Percentiles rank a stretch among this genome's conserved stretches.
Conservation (phyloP, 805 yeast genomes). For the Cyberlindnera euphorbiiphila region DNA sequence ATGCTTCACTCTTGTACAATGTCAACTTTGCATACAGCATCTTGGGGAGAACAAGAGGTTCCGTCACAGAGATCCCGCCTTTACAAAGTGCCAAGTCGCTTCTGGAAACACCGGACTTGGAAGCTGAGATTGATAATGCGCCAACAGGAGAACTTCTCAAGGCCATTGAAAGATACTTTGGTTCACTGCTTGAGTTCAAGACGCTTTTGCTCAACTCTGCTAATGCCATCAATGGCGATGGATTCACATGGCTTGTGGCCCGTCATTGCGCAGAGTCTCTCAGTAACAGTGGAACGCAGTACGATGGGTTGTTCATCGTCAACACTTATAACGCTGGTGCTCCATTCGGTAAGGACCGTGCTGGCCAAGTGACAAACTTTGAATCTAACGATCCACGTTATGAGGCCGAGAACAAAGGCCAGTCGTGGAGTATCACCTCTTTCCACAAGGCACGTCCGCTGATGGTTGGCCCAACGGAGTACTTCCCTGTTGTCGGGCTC, state of each 20-base stretch:
- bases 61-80: slow-evolving; percentile 9
- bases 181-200: slow-evolving; percentile 72
- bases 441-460: slow-evolving; percentile 35
- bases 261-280: slow-evolving; percentile 29
- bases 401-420: slow-evolving; percentile 5
- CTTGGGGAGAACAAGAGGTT: slow-evolving; percentile 29
- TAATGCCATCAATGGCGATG: slow-evolving; percentile 76
- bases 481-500: slow-evolving; percentile 62
- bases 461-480: slow-evolving; percentile 24
- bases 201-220: slow-evolving; percentile 68
- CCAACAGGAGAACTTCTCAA: slow-evolving; percentile 34
- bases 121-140: slow-evolving; percentile 30
- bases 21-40: slow-evolving; percentile 34
- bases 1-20: slow-evolving; percentile 39
- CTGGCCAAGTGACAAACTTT: slow-evolving; percentile 34
- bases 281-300: slow-evolving; percentile 17
- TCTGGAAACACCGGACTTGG: slow-evolving; percentile 42
- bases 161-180: slow-evolving; percentile 39
- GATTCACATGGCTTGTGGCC: slow-evolving; percentile 86
- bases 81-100: slow-evolving; percentile 27
- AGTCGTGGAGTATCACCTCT: slow-evolving; percentile 28
- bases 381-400: slow-evolving; percentile 10
- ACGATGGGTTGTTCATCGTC: slow-evolving; percentile 56
- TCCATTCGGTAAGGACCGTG: slow-evolving; percentile 62
- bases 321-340: slow-evolving; percentile 90